Evolutionary conservation across 2,329 filamentous ascomycete species (phyloP).

Genomic region (Phyllosticta citrichinensis): DNA sequence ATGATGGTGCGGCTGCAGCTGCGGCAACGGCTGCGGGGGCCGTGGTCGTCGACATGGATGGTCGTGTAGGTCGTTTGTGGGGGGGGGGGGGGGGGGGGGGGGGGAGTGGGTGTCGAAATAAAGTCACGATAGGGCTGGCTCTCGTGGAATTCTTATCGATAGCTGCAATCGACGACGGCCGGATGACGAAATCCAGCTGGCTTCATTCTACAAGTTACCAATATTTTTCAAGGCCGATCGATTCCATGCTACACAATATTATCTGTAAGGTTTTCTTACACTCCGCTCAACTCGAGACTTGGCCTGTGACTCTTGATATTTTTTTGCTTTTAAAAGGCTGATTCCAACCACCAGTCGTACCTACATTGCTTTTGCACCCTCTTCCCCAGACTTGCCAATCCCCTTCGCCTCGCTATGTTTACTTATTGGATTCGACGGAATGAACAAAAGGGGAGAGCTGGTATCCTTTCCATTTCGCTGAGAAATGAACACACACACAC

Average conservation of each 20-base stretch:
- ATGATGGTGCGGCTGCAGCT: not conserved
- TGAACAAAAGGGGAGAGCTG: slow-evolving; percentile 10
- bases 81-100: no score
- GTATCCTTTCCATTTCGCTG: slow-evolving; percentile 9
- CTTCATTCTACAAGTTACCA: not conserved
- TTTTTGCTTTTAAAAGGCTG: not conserved
- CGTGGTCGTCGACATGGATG: not conserved
- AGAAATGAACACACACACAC: slow-evolving; percentile 3
- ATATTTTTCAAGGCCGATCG: not conserved
- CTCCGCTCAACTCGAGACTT: not conserved
- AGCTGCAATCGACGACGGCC: not conserved
- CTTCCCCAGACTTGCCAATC: no score
- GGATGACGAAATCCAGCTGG: not conserved
- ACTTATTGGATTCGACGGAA: not conserved
- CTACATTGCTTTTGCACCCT: not conserved
- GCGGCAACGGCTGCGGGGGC: not conserved
- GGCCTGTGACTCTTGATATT: not conserved
- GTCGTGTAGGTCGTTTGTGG: not conserved
- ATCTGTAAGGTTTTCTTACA: not conserved
- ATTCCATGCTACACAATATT: not conserved
- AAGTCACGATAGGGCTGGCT: not conserved
- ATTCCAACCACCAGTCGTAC: not conserved
- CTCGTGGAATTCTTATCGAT: not conserved
- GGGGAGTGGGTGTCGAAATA: not conserved
- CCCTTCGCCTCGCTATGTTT: not conserved